Evolutionary conservation across 805 yeast species (phyloP), one percentile per base, ranked within the genome.

Genomic region (Cyberlindnera veronae): DNA sequence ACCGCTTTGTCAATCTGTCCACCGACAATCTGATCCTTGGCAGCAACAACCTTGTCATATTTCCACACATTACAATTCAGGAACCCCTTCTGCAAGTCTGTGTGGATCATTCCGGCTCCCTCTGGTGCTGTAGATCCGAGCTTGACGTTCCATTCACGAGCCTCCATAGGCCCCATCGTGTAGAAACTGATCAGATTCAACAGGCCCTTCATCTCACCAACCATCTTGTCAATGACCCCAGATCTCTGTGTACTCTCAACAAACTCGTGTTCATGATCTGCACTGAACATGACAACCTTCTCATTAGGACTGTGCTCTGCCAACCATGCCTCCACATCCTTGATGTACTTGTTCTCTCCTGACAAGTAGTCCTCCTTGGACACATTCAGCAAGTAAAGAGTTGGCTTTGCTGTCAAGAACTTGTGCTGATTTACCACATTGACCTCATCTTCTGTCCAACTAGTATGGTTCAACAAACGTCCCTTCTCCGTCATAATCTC

Each of bases 31-130:
- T 46, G 36, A 11, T 48, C 48, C 29, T 46, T 39, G 4, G 31
- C 38, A 16, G 39, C 41, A 20, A 63, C 49, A 39, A 83, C 62
- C 52, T 85, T 93, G 5, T 74, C 69, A 58, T 73, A 83, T 54
- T 83, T 83, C 56, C 76, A 72, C 21, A 89, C 84, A 42, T 81
- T 79, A 9, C 93, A 95, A 56, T 77, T 76, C 34, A 89, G 77
- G 59, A 89, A 89, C 1, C 95, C 84, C 54, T 81, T 77, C 64
- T 83, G 81, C 40, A 88, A 65, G 60, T 88, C 96, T 2, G 87
- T 83, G 60, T 89, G 96, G 44, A 89, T 89, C 24, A 83, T 81
- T 17, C 90, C 95, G 1, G 96, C 96, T 3, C 95, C 96, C 47
- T 85, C 85, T 28, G 91, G 90, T 2, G 95, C 95, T 27, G 77